Evolutionary conservation across 805 yeast species (phyloP), one percentile per base, ranked within the genome.

Genomic region (Yamadazyma insecticola): DNA sequence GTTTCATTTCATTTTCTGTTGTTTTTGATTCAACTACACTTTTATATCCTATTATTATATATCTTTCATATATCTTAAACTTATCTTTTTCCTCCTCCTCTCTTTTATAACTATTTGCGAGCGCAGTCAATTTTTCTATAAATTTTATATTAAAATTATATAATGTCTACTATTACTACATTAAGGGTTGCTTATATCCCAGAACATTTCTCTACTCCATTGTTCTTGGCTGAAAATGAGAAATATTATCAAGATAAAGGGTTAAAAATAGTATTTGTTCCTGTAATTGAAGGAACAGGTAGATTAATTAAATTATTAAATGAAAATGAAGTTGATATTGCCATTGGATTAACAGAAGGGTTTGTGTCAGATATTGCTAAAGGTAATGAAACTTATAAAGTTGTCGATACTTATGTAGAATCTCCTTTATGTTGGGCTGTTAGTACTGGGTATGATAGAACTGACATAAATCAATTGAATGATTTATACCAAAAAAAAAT

Each of bases 401-500:
- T 86, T 7, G 70, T 78, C 3, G 95, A 88, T 5, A 83, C 94
- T 2, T 89, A 87, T 53, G 96, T 88, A 13, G 67, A 80, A 41
- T 79, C 90, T 6, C 95, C 96, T 1, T 66, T 88, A 33, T 78
- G 90, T 45, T 88, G 97, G 97, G 83, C 95, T 2, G 76, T 88
- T 28, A 78, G 89, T 37, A 81, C 95, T 0, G 96, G 96, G 4
- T 55, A 48, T 26, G 42, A 70, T 25, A 66, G 95, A 22, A 51
- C 57, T 9, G 88, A 80, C 10, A 45, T 84, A 34, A 60, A 52
- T n/a, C 47, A 55, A 3, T 64, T 71, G 19, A 57, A 61, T 1
- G 77, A 81, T 39, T 67, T 87, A 38, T 63, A 72, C 22, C 83
- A 81, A 9, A 68, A 67, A 41, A 70, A 53, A 21, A 81, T 89